A percentile compares a stretch with the other conserved stretches of the same genome.
Conservation (phyloP, 176 grass and related monocot species). For the Cymbopogon citratus region DNA sequence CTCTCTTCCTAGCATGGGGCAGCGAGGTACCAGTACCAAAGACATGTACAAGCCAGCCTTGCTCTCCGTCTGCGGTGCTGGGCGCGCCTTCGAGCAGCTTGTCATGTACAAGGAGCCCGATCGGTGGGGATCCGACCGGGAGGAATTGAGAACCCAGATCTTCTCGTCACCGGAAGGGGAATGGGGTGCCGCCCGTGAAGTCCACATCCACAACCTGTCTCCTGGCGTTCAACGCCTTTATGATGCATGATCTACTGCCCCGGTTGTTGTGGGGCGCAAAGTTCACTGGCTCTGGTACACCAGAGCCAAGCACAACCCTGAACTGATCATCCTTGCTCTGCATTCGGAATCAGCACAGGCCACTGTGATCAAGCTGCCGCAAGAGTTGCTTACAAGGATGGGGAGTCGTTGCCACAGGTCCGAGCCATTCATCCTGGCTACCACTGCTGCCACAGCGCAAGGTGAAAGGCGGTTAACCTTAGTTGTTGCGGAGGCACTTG, state of each 20-base stretch:
- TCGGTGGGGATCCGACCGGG: too few species aligned
- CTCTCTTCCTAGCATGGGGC: not conserved
- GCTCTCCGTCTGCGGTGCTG: not conserved
- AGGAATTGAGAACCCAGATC: not conserved
- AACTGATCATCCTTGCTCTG: not conserved
- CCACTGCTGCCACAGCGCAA: too few species aligned
- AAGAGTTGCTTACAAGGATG: not conserved
- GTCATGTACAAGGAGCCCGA: not conserved
- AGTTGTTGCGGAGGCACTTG: too few species aligned
- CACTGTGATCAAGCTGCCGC: not conserved
- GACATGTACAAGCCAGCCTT: not conserved
- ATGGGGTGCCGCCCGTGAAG: not conserved
- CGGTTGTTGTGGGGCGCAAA: not conserved
- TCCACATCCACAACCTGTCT: not conserved
- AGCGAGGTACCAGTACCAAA: accelerated
- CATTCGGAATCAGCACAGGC: not conserved
- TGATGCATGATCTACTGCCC: not conserved
- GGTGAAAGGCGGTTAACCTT: too few species aligned
- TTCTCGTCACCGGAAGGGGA: not conserved
- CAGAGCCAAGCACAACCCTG: not conserved
- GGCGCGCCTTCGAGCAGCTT: conserved; percentile 10
- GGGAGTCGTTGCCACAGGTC: accelerated
- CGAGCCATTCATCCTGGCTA: not conserved
- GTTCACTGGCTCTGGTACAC: not conserved
- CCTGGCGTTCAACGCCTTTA: not conserved